A percentile compares a stretch with the other conserved stretches of the same genome.
Evolutionary conservation across 139 green algal species (phyloP).

Genomic region (Picocystis salinarum): DNA sequence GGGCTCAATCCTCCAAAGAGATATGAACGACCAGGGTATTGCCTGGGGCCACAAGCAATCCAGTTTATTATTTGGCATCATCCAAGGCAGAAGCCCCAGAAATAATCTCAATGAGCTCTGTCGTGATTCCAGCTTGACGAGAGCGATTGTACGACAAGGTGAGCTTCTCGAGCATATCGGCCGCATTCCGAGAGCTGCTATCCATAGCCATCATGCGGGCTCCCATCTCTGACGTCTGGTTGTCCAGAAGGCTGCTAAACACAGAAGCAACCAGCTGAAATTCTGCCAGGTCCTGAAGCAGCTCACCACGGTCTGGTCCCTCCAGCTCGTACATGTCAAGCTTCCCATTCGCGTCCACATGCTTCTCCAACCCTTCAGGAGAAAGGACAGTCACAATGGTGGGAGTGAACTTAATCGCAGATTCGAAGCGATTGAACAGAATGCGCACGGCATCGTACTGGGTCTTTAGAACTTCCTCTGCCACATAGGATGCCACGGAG

Average conservation of each 20-base stretch:
- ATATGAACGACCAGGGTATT: too few species aligned
- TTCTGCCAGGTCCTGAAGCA: slow-evolving; percentile 80
- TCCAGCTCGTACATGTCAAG: slow-evolving; percentile 92
- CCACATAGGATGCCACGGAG: slow-evolving; percentile 38
- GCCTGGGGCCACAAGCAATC: too few species aligned
- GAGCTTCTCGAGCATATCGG: slow-evolving; percentile 85
- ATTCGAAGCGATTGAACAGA: slow-evolving; percentile 88
- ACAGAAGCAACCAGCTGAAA: slow-evolving; percentile 82
- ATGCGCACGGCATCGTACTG: slow-evolving; percentile 56
- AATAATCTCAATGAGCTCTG: slow-evolving; percentile 97
- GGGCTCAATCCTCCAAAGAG: too few species aligned
- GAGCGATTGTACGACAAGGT: slow-evolving; percentile 87
- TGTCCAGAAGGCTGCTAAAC: slow-evolving; percentile 92
- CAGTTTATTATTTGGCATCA: too few species aligned
- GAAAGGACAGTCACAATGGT: slow-evolving; percentile 79
- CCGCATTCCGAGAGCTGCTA: slow-evolving; percentile 86
- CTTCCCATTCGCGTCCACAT: slow-evolving; percentile 13
- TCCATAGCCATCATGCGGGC: slow-evolving; percentile 96
- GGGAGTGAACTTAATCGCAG: slow-evolving; percentile 80
- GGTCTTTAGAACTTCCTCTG: slow-evolving; percentile 77
- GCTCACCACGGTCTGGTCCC: slow-evolving; percentile 59
- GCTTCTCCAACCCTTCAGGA: slow-evolving; percentile 35
- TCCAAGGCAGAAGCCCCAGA: slow-evolving; percentile 63
- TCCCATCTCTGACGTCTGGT: slow-evolving; percentile 84
- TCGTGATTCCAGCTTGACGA: slow-evolving; percentile 85